A percentile compares a stretch with the other conserved stretches of the same genome.
These are phyloP conservation scores for Saraca asoca DNA, from an alignment of 331 rosid genomes.

Conservation along the genomic window DNA sequence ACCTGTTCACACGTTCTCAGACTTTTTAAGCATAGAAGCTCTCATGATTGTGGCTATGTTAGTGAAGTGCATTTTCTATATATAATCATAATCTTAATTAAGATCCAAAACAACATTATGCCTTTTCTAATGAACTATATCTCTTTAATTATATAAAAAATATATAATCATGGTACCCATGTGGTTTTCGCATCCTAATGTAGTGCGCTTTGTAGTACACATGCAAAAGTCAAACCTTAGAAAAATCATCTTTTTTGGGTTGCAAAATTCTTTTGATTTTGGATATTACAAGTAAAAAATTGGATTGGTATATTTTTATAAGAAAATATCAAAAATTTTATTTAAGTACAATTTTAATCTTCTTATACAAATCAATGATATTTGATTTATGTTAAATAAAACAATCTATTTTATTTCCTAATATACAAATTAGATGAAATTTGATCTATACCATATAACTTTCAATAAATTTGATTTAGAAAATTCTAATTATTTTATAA, in stretches of 20 bases:
- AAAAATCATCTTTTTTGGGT: not conserved
- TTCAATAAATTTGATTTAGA: too few species aligned
- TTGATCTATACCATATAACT: too few species aligned
- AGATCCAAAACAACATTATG: not conserved
- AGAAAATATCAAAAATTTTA: too few species aligned
- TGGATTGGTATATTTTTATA: too few species aligned
- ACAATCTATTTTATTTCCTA: too few species aligned
- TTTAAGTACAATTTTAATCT: too few species aligned
- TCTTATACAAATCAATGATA: too few species aligned
- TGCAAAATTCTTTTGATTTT: not conserved
- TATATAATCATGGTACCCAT: constrained; percentile 36
- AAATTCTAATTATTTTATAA: too few species aligned
- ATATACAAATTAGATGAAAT: too few species aligned
- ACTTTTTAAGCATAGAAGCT: constrained; percentile 13
- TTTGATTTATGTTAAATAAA: too few species aligned
- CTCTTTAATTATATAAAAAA: constrained; percentile 6
- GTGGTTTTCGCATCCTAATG: constrained; percentile 39
- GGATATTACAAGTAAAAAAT: too few species aligned
- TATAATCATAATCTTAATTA: constrained; percentile 8
- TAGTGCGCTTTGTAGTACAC: constrained; percentile 1
- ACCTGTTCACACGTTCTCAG: not conserved
- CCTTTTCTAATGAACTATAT: too few species aligned
- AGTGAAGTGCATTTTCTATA: constrained; percentile 30
- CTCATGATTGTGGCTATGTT: constrained; percentile 42
- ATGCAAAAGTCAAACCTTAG: constrained; percentile 39